Evolutionary conservation across 1,284 basidiomycete genomes (phyloP).

Genomic region (Uromyces viciae-fabae): DNA sequence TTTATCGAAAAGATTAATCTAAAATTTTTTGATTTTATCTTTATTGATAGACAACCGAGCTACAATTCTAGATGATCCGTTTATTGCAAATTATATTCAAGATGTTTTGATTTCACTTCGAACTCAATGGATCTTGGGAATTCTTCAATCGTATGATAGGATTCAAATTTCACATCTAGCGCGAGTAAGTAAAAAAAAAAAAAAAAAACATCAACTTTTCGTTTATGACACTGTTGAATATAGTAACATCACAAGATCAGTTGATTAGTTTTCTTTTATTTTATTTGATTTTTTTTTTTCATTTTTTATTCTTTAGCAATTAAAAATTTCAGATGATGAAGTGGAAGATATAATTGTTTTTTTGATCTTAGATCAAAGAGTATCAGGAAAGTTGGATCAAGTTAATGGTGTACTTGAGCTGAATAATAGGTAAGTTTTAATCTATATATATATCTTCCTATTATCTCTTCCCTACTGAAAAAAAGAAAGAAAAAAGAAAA

Average conservation of each 20-base stretch:
- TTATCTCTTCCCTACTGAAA: background rate
- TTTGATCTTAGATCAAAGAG: conserved; percentile 88
- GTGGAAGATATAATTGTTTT: conserved; percentile 90
- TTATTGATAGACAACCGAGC: conserved; percentile 49
- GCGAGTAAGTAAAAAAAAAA: conserved; percentile 42
- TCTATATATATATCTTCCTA: background rate
- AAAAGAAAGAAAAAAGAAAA: background rate
- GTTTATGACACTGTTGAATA: background rate
- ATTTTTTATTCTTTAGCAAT: conserved; percentile 64
- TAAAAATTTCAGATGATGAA: conserved; percentile 79
- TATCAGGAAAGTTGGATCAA: conserved; percentile 92
- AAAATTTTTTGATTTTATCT: background rate
- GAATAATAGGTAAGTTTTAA: conserved; percentile 58
- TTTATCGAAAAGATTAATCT: background rate
- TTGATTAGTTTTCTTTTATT: background rate
- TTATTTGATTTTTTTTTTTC: background rate
- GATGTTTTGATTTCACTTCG: conserved; percentile 53
- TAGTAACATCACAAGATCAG: too few relatives aligned
- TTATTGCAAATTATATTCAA: conserved; percentile 53
- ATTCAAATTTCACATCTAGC: conserved; percentile 50
- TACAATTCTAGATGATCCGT: conserved; percentile 53
- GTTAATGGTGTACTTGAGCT: conserved; percentile 86
- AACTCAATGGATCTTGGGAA: conserved; percentile 54
- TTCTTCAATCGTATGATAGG: conserved; percentile 52
- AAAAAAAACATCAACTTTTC: background rate